A percentile compares a stretch with the other conserved stretches of the same genome.
These are phyloP conservation scores for Medicago ruthenica DNA, from an alignment of 306 rosid genomes.

Conservation along the genomic window DNA sequence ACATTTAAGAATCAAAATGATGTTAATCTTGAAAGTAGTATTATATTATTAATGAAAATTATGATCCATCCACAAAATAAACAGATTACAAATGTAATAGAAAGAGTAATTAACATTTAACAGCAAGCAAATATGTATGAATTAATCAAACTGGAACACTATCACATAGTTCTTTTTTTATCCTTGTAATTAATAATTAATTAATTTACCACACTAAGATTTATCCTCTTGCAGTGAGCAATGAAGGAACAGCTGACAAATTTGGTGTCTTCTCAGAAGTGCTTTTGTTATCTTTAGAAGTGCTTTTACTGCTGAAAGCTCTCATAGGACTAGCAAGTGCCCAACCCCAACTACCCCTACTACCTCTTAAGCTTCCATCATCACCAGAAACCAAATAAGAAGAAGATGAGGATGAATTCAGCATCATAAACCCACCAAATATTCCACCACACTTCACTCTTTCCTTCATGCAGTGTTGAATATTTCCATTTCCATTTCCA, in stretches of 20 bases:
- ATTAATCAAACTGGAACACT: conserved; percentile 26
- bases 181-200: background rate
- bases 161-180: background rate
- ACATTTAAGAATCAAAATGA: background rate
- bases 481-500: background rate
- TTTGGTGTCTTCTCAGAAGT: conserved; percentile 66
- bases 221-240: conserved; percentile 57
- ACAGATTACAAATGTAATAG: background rate
- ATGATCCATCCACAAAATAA: conserved; percentile 22
- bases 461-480: conserved; percentile 61
- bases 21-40: background rate
- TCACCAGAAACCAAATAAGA: conserved; percentile 65
- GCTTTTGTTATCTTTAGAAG: conserved; percentile 61
- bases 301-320: conserved; percentile 63
- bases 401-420: conserved; percentile 66
- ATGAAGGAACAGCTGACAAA: conserved; percentile 68
- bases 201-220: background rate
- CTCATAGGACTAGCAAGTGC: conserved; percentile 93
- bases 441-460: conserved; percentile 81
- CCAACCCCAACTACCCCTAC: conserved; percentile 77
- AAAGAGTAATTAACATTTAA: background rate
- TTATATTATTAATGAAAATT: conserved; percentile 28
- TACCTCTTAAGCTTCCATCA: conserved; percentile 52
- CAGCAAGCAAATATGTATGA: background rate
- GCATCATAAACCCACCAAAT: conserved; percentile 75